phyloP scores from a whole-genome alignment of 495 filamentous ascomycete genomes.

The Immersiella caudata region DNA sequence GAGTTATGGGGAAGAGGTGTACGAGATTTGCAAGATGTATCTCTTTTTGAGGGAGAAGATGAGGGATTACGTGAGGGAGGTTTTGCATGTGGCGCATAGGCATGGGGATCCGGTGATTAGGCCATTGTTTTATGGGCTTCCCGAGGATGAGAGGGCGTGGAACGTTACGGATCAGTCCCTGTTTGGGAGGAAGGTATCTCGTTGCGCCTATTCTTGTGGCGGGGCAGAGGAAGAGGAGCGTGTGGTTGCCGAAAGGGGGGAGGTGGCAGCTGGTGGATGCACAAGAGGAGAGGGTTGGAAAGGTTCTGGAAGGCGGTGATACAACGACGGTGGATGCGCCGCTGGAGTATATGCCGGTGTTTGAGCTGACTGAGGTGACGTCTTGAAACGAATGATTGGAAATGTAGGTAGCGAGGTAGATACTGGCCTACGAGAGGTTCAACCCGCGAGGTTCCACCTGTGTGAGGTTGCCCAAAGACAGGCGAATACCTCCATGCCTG shows the following conservation, averaged over 20 bases:
- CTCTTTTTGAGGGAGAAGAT: constrained; percentile 56
- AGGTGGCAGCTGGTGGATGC: not conserved
- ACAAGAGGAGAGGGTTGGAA: not conserved
- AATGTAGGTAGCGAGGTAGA: too few relatives aligned
- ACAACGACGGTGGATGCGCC: not conserved
- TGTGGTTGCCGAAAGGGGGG: constrained; percentile 48
- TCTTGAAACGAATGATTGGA: not conserved
- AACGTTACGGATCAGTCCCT: constrained; percentile 57
- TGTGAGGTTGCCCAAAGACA: not conserved
- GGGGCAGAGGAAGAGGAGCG: constrained; percentile 43
- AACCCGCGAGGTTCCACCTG: not conserved
- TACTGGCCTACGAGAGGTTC: not conserved
- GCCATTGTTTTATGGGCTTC: constrained; percentile 61
- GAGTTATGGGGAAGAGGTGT: constrained; percentile 59
- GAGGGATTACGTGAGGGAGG: constrained; percentile 40
- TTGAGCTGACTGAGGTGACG: not conserved
- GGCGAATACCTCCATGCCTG: not conserved
- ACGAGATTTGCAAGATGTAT: constrained; percentile 59
- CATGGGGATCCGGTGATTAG: constrained; percentile 59
- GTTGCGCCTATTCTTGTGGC: constrained; percentile 53
- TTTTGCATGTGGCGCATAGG: constrained; percentile 60
- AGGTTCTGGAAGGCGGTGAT: not conserved
- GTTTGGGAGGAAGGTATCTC: constrained; percentile 56
- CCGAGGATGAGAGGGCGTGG: constrained; percentile 51
- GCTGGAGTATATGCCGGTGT: constrained; percentile 2